Evolutionary conservation across 352 stramenopile genomes (phyloP), one percentile per base, ranked within the genome.

Genomic region (Pythium diclinum): DNA sequence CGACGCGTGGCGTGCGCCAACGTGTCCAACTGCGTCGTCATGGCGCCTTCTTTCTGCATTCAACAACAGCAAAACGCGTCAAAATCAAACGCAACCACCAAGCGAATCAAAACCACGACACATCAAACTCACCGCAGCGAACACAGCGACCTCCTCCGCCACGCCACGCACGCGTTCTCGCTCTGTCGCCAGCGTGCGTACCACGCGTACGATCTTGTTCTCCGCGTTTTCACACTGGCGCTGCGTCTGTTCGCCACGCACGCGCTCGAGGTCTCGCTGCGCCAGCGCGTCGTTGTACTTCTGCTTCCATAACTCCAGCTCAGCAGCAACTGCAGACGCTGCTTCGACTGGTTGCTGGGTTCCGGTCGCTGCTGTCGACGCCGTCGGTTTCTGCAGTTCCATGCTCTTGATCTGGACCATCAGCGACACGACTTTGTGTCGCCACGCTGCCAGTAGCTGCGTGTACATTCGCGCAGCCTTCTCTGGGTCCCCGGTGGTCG

Each of bases 251-350:
- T 70, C 65, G 0, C 55, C 56, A 32, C 68, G 68, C 14, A 85
- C 72, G 28, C 73, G 64, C 44, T 87, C 74, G 49, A 88, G 38
- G 59, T 91, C 77, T 11, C 80, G 78, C 55, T 90, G 80, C n/a
- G 84, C 81, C 42, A 79, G 60, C n/a, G 72, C 68, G 65, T 92
- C 84, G 10, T 54, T 59, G 6, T 62, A 65, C 28, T 79, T 83
- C 46, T 91, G 80, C 36, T 73, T 73, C 77, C 79, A 88, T 46
- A 87, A 32, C 28, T 86, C 71, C 1, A 75, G 33, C 17, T 87
- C 63, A 6, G 73, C 60, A 42, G 70, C 59, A 3, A 78, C 19
- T 0, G 44, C 44, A 30, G 44, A 51, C 19, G 19, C 44, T 8
- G 44, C 1, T 6, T 51, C 44, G 3, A 16, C 44, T 1, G 17